Conservation (phyloP, 2,329 filamentous ascomycete genomes). For the Stagonosporopsis chrysanthemi region DNA sequence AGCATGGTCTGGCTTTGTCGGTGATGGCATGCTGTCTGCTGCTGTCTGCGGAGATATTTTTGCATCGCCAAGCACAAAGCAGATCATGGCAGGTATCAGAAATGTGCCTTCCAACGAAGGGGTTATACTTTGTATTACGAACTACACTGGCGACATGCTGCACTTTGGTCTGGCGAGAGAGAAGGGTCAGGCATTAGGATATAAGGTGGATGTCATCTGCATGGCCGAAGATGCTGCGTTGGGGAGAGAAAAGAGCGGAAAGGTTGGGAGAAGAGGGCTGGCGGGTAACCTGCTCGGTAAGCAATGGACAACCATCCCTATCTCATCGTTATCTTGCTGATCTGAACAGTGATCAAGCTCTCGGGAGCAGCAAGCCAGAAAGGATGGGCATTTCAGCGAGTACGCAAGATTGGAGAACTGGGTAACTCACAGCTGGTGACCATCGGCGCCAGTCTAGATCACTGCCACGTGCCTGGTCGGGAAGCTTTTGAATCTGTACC, state of each 20-base stretch:
- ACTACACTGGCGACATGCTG: conserved; percentile 60
- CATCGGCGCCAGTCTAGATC: conserved; percentile 60
- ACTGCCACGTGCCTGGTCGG: conserved; percentile 61
- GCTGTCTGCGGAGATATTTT: conserved; percentile 60
- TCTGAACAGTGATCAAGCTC: conserved; percentile 54
- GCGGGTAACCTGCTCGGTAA: conserved; percentile 59
- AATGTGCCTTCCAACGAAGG: conserved; percentile 56
- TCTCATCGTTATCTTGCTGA: conserved; percentile 15
- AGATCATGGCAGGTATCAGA: conserved; percentile 58
- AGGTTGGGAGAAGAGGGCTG: conserved; percentile 58
- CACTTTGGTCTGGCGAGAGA: conserved; percentile 59
- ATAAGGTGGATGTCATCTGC: conserved; percentile 56
- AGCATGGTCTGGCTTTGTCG: conserved; percentile 59
- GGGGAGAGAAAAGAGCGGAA: conserved; percentile 57
- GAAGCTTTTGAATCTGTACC: conserved; percentile 59
- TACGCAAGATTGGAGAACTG: conserved; percentile 54
- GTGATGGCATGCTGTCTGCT: conserved; percentile 58
- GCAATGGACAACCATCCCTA: background rate
- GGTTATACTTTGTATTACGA: conserved; percentile 58
- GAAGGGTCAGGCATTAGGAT: conserved; percentile 55
- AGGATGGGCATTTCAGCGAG: conserved; percentile 55
- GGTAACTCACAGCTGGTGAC: conserved; percentile 58
- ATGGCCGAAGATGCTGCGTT: conserved; percentile 60
- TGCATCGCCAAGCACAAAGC: conserved; percentile 57
- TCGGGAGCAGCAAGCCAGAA: conserved; percentile 56